A percentile compares a stretch with the other conserved stretches of the same genome.
Evolutionary conservation across 2,329 filamentous ascomycete species (phyloP).

Genomic region (Chrysoporthe deuterocubensis): DNA sequence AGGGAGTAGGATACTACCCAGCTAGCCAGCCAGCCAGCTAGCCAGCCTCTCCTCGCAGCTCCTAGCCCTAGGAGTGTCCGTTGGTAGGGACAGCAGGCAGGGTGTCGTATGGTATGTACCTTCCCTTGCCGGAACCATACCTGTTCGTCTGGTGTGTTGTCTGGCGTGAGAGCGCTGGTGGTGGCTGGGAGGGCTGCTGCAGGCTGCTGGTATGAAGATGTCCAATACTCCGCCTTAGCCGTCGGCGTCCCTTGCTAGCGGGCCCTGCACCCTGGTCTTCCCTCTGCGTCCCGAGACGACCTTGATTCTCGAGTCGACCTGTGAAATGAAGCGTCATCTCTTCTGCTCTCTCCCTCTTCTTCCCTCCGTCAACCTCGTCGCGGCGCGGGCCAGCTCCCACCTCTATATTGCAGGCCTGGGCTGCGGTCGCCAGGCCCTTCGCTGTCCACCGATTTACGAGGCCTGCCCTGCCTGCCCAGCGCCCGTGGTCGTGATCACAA

Average conservation of each 20-base stretch:
- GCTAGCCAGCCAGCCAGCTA: neutral
- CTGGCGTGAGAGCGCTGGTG: neutral
- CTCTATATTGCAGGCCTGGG: conserved; percentile 20
- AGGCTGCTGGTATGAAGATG: neutral
- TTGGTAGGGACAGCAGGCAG: neutral
- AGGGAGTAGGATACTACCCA: neutral
- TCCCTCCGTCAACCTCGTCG: conserved; percentile 15
- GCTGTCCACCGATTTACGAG: conserved; percentile 11
- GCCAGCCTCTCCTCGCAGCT: neutral
- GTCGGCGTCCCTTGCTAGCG: neutral
- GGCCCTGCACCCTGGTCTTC: neutral
- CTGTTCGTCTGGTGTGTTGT: no score
- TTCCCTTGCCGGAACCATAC: no score
- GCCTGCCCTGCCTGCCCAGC: conserved; percentile 20
- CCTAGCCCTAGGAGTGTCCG: neutral
- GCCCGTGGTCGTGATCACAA: conserved; percentile 19
- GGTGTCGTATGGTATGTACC: neutral
- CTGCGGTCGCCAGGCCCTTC: conserved; percentile 12
- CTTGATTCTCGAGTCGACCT: neutral
- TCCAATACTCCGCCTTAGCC: neutral
- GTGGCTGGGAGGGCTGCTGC: neutral
- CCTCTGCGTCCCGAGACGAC: neutral
- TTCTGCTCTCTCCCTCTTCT: conserved; percentile 3
- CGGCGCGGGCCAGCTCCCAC: conserved; percentile 3
- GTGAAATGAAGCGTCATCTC: conserved; percentile 15